Evolutionary conservation across 345 rosid species (phyloP).

Genomic region (Clausena lansium): DNA sequence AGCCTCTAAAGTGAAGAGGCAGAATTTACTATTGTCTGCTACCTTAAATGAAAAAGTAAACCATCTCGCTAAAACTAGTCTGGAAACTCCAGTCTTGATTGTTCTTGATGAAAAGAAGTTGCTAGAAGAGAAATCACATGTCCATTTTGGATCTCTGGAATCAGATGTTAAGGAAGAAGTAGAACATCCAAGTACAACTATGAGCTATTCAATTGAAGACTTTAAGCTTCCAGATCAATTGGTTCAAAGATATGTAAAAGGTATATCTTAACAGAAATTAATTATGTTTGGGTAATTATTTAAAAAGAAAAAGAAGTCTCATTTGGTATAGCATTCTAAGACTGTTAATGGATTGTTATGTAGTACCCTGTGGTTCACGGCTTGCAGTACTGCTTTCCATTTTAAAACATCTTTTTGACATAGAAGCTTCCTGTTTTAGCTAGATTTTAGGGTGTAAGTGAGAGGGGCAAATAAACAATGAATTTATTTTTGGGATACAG

Average conservation of each 20-base stretch:
- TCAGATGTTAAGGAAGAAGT: slow-evolving; percentile 46
- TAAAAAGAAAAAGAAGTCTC: background rate
- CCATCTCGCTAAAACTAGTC: slow-evolving; percentile 84
- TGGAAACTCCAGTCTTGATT: slow-evolving; percentile 75
- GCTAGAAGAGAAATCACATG: slow-evolving; percentile 28
- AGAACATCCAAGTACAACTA: slow-evolving; percentile 34
- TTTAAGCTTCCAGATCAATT: slow-evolving; percentile 82
- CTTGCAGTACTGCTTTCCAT: no score
- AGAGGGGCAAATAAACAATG: no score
- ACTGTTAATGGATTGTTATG: slow-evolving; percentile 21
- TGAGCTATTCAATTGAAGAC: slow-evolving; percentile 47
- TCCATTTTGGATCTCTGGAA: slow-evolving; percentile 30
- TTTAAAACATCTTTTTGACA: no score
- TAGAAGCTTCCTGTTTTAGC: no score
- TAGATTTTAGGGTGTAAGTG: no score
- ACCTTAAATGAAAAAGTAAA: slow-evolving; percentile 96
- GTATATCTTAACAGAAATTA: slow-evolving; percentile 29
- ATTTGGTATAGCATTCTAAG: background rate
- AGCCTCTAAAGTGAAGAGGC: slow-evolving; percentile 49
- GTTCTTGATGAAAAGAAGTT: slow-evolving; percentile 65
- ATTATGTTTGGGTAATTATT: background rate
- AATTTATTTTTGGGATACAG: no score
- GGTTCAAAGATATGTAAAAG: slow-evolving; percentile 79
- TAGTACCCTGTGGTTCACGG: no score
- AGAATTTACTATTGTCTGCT: slow-evolving; percentile 86